A percentile compares a stretch with the other conserved stretches of the same genome.
Conservation (phyloP, 1,139 yeast genomes). For the Suhomyces wounanorum region DNA sequence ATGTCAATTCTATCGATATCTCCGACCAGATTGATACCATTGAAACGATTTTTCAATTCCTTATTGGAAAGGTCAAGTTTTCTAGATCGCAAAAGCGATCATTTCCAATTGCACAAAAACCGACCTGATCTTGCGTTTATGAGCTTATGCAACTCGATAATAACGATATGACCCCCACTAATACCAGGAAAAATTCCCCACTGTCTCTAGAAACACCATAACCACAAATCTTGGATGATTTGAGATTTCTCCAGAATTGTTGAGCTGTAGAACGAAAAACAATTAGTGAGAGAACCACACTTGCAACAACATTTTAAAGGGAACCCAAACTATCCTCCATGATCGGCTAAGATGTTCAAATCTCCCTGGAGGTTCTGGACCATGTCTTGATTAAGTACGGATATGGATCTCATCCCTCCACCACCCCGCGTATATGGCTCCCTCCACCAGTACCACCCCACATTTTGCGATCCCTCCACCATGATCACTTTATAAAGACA, state of each 20-base stretch:
- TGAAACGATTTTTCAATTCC: background rate
- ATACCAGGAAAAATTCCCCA: background rate
- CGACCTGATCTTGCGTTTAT: background rate
- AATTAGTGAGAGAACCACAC: too few species aligned
- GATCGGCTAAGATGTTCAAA: background rate
- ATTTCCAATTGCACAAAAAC: background rate
- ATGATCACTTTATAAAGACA: background rate
- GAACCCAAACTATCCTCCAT: background rate
- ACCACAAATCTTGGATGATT: background rate
- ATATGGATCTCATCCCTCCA: constrained; percentile 1
- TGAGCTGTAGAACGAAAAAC: too few species aligned
- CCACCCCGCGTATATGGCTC: constrained; percentile 2
- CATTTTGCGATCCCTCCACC: constrained; percentile 7
- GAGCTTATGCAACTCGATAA: background rate
- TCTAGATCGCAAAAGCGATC: background rate
- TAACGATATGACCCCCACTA: background rate
- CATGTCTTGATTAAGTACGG: background rate
- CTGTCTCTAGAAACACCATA: background rate
- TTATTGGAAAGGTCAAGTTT: background rate
- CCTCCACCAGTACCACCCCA: constrained; percentile 8
- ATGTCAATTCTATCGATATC: background rate
- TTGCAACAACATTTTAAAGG: too few species aligned
- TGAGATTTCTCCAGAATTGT: background rate
- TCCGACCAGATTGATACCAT: too few species aligned
- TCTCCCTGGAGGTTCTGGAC: background rate